These are phyloP conservation scores for Medicago arabica DNA, from an alignment of 306 rosid species.

Conservation along the genomic window DNA sequence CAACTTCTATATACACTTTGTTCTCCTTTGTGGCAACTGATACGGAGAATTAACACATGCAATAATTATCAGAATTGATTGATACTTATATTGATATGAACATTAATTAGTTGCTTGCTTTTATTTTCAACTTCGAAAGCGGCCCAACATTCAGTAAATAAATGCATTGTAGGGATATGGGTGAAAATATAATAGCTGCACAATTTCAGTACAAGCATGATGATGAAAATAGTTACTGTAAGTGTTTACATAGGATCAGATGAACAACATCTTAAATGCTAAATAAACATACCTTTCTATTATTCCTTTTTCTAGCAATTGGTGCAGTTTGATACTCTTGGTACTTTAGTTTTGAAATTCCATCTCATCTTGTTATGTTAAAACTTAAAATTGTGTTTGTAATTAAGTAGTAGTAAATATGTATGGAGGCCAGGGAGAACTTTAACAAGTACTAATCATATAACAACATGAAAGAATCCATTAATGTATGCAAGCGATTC, in stretches of 20 bases:
- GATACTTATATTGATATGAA: not conserved
- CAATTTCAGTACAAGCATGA: not conserved
- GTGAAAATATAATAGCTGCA: not conserved
- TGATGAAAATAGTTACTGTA: not conserved
- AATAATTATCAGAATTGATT: no score
- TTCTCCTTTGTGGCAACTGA: conserved; percentile 16
- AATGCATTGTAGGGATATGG: conserved; percentile 6
- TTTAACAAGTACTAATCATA: not conserved
- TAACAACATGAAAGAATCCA: not conserved
- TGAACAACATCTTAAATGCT: not conserved
- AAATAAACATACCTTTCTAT: not conserved
- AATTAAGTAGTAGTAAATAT: not conserved
- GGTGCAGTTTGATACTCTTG: not conserved
- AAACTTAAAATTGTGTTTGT: not conserved
- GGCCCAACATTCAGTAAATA: conserved; percentile 10
- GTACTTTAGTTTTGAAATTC: not conserved
- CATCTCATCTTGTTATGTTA: not conserved
- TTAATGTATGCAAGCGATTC: not conserved
- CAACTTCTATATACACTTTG: conserved; percentile 16
- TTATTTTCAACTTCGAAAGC: not conserved
- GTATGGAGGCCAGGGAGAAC: not conserved
- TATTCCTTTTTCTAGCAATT: not conserved
- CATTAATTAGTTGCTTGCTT: not conserved
- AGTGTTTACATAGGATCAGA: not conserved
- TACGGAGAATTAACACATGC: not conserved